Evolutionary conservation across 805 yeast genomes (phyloP).

Genomic region (Nakazawaea populi): DNA sequence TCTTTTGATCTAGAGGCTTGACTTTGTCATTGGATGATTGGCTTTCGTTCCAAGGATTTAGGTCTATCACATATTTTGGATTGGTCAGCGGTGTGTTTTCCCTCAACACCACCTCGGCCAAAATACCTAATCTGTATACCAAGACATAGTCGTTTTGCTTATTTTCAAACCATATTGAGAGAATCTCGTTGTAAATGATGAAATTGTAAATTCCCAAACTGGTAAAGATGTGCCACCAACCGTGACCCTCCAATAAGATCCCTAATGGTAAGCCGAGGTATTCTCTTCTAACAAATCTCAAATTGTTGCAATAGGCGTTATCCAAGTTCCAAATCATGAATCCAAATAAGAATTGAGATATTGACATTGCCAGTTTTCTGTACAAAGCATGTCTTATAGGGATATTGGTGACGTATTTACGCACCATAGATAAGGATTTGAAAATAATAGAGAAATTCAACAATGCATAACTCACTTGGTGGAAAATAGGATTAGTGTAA

Average conservation of each 20-base stretch:
- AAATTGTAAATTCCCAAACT: slow-evolving; percentile 81
- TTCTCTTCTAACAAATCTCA: slow-evolving; percentile 51
- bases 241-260: slow-evolving; percentile 78
- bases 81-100: slow-evolving; percentile 6
- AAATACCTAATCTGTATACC: slow-evolving; percentile 47
- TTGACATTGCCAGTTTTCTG: slow-evolving; percentile 52
- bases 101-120: slow-evolving; percentile 40
- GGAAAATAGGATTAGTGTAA: slow-evolving; percentile 71
- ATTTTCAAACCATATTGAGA: slow-evolving; percentile 58
- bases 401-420: slow-evolving; percentile 44
- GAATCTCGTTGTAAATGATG: slow-evolving; percentile 67
- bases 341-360: slow-evolving; percentile 59
- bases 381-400: slow-evolving; percentile 42
- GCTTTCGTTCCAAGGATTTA: neutral
- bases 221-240: slow-evolving; percentile 91
- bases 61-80: neutral
- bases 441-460: slow-evolving; percentile 62
- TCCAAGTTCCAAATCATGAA: slow-evolving; percentile 83
- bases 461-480: slow-evolving; percentile 75
- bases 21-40: too few species aligned
- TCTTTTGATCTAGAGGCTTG: too few species aligned
- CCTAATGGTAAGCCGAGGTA: slow-evolving; percentile 78
- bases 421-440: slow-evolving; percentile 47
- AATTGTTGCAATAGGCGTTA: slow-evolving; percentile 63
- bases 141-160: slow-evolving; percentile 46